Evolutionary conservation across 139 green algal genomes (phyloP).

Genomic region (Dunaliella sp.): DNA sequence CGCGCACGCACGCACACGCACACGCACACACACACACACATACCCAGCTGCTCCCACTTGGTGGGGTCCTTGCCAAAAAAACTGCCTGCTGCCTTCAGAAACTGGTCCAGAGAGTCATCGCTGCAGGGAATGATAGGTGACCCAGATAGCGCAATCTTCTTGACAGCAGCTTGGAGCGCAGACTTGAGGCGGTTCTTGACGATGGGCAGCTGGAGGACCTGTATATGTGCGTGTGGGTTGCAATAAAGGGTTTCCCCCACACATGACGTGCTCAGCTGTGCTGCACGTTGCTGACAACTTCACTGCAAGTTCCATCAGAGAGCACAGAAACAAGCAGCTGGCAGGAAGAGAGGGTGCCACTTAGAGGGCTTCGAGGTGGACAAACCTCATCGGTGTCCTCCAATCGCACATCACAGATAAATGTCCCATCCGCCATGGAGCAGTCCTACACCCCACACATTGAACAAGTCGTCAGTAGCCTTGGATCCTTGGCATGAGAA

Average conservation of each 20-base stretch:
- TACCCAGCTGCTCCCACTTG: constrained; percentile 60
- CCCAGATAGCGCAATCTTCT: constrained; percentile 41
- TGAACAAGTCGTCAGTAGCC: too few species aligned
- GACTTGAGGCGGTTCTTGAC: constrained; percentile 45
- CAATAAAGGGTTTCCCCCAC: background rate
- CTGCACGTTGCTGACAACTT: background rate
- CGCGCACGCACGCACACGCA: too few species aligned
- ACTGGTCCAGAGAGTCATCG: constrained; percentile 53
- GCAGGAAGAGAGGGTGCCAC: background rate
- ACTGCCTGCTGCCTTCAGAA: constrained; percentile 46
- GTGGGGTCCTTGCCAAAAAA: constrained; percentile 70
- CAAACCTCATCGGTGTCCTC: constrained; percentile 40
- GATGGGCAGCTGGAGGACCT: constrained; percentile 64
- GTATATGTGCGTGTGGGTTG: background rate
- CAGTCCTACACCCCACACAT: too few species aligned
- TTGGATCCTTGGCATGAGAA: too few species aligned
- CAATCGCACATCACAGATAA: constrained; percentile 43
- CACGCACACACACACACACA: too few species aligned
- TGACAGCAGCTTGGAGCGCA: constrained; percentile 32
- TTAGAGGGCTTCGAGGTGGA: background rate
- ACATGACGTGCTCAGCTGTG: background rate
- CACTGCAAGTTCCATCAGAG: background rate
- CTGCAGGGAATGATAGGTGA: constrained; percentile 38
- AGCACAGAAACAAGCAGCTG: background rate
- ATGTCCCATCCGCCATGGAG: constrained; percentile 36